These are phyloP conservation scores for Ogataea dorogensis DNA, from an alignment of 805 yeast genomes.

Conservation along the genomic window DNA sequence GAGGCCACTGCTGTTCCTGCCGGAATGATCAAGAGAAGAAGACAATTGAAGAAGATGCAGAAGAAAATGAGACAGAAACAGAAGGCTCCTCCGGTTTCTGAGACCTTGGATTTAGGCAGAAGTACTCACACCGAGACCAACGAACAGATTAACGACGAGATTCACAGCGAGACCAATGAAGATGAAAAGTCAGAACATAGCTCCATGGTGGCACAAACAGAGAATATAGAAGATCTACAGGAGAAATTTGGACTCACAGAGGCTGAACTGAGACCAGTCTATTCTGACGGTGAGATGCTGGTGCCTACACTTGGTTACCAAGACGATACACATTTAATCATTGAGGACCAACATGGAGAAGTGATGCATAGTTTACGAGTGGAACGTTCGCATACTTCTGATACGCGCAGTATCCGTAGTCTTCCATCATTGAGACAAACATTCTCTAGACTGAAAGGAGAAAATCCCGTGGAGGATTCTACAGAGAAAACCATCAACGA, in stretches of 20 bases:
- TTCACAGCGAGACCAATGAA: neutral
- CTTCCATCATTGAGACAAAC: constrained; percentile 18
- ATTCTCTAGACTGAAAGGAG: constrained; percentile 4
- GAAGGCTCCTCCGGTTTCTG: constrained; percentile 31
- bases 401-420: constrained; percentile 20
- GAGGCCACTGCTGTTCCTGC: constrained; percentile 49
- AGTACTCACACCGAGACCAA: constrained; percentile 18
- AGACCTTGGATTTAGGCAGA: constrained; percentile 35
- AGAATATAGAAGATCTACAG: constrained; percentile 18
- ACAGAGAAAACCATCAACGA: constrained; percentile 14
- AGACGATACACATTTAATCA: constrained; percentile 67
- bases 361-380: constrained; percentile 54
- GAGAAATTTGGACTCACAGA: constrained; percentile 21
- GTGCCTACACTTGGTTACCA: constrained; percentile 49
- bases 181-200: too few relatives aligned
- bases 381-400: neutral
- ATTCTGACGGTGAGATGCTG: constrained; percentile 35
- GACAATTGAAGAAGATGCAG: constrained; percentile 25
- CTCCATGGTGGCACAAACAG: too few relatives aligned
- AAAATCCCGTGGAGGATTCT: constrained; percentile 3
- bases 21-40: constrained; percentile 67
- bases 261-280: constrained; percentile 29
- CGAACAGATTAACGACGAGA: constrained; percentile 12
- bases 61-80: constrained; percentile 21
- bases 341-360: constrained; percentile 87